Percentiles rank a stretch among this genome's conserved stretches.
These are phyloP conservation scores for Xylaria sp. DNA, from an alignment of 2,329 filamentous ascomycete genomes.

Conservation along the genomic window DNA sequence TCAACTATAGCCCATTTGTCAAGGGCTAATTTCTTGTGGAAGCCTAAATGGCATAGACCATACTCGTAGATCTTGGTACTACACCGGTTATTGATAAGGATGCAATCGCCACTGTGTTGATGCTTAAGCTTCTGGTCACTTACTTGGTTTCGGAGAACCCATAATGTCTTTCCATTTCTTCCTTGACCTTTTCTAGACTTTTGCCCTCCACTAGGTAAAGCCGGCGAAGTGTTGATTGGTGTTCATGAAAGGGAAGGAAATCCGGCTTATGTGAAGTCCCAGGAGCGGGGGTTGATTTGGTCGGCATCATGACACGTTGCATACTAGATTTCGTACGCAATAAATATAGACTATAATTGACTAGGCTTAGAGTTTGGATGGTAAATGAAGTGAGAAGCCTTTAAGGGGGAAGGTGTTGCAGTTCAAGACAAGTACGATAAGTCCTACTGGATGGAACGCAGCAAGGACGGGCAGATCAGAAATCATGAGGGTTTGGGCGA, in stretches of 20 bases:
- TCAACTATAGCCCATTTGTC: conserved; percentile 13
- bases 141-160: conserved; percentile 7
- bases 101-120: not conserved
- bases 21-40: conserved; percentile 16
- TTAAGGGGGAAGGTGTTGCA: not conserved
- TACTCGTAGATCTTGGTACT: conserved; percentile 18
- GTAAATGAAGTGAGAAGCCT: not conserved
- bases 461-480: too few species aligned
- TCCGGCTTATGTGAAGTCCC: not conserved
- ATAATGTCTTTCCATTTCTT: conserved; percentile 15
- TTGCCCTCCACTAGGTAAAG: conserved; percentile 10
- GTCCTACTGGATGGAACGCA: too few species aligned
- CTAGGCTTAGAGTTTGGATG: too few species aligned
- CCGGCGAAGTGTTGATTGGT: not conserved
- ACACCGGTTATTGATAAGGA: not conserved
- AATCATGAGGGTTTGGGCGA: too few species aligned
- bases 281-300: not conserved
- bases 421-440: not conserved
- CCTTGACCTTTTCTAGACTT: conserved; percentile 14
- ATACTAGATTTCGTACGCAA: not conserved
- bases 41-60: conserved; percentile 1
- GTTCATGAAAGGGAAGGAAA: conserved; percentile 6
- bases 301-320: not conserved
- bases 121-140: not conserved
- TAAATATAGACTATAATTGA: too few species aligned